These are phyloP conservation scores for Colletotrichum sp. DNA, from an alignment of 2,329 filamentous ascomycete genomes.

Conservation along the genomic window DNA sequence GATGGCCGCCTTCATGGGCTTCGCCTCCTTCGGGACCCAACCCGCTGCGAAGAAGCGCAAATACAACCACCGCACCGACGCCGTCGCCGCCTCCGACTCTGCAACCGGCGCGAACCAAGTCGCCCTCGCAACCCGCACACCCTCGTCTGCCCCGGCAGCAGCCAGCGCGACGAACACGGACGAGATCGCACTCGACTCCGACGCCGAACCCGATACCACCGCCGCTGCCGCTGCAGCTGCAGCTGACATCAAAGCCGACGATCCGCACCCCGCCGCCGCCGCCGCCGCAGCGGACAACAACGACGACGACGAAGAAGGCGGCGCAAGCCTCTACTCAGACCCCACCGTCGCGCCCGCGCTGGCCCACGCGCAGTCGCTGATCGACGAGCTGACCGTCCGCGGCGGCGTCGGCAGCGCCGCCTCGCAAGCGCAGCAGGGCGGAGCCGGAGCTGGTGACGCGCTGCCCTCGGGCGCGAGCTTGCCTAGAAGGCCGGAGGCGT, in stretches of 20 bases:
- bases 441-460: background rate
- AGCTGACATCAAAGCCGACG: background rate
- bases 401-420: background rate
- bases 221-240: conserved; percentile 1
- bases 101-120: conserved; percentile 38
- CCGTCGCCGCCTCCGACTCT: conserved; percentile 45
- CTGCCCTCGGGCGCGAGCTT: background rate
- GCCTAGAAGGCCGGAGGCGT: conserved; percentile 7
- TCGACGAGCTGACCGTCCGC: conserved; percentile 12
- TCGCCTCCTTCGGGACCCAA: conserved; percentile 70
- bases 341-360: conserved; percentile 15
- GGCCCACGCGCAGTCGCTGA: conserved; percentile 15
- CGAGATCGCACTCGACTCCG: conserved; percentile 51
- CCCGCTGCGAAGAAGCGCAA: conserved; percentile 68
- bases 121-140: conserved; percentile 37
- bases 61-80: conserved; percentile 63
- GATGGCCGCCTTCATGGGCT: conserved; percentile 75
- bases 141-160: conserved; percentile 9
- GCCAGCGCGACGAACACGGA: conserved; percentile 38
- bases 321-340: background rate
- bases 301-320: conserved; percentile 8
- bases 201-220: conserved; percentile 33
- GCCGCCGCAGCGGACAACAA: background rate
- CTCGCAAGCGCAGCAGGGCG: background rate
- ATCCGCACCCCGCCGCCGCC: background rate